Conservation (phyloP, 768 basidiomycete species). For the Lentinula edodes region DNA sequence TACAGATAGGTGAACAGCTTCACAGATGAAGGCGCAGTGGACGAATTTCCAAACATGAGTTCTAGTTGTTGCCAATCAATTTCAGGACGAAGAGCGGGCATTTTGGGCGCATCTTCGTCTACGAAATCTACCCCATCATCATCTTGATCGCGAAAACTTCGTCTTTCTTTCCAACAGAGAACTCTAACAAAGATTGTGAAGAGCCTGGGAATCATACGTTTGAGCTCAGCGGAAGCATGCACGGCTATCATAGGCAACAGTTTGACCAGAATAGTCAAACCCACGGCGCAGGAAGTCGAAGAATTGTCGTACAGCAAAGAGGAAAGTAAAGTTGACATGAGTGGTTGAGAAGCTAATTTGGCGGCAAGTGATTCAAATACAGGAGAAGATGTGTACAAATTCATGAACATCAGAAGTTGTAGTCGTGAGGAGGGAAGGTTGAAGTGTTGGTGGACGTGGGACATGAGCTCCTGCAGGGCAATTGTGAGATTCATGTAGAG, state of each 20-base stretch:
- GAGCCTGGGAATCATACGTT: slow-evolving; percentile 55
- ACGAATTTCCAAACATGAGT: slow-evolving; percentile 45
- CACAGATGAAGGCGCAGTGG: slow-evolving; percentile 53
- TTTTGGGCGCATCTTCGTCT: slow-evolving; percentile 27
- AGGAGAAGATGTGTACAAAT: slow-evolving; percentile 51
- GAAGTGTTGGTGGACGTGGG: slow-evolving; percentile 62
- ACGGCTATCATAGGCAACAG: slow-evolving; percentile 72
- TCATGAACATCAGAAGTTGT: slow-evolving; percentile 64
- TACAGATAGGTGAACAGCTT: slow-evolving; percentile 77
- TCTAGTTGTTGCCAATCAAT: slow-evolving; percentile 69
- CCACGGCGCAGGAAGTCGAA: slow-evolving; percentile 61
- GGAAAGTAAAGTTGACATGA: slow-evolving; percentile 58
- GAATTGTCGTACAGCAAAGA: slow-evolving; percentile 74
- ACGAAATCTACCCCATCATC: slow-evolving; percentile 13
- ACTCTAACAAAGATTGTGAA: slow-evolving; percentile 64
- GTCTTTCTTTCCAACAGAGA: slow-evolving; percentile 68
- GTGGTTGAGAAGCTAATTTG: slow-evolving; percentile 52
- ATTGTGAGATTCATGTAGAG: slow-evolving; percentile 2
- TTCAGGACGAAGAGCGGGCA: slow-evolving; percentile 43
- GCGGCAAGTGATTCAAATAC: slow-evolving; percentile 44
- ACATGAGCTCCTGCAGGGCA: slow-evolving; percentile 58
- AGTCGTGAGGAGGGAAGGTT: slow-evolving; percentile 54
- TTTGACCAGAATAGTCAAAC: slow-evolving; percentile 60
- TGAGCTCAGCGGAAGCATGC: slow-evolving; percentile 50
- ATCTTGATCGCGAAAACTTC: slow-evolving; percentile 14